Evolutionary conservation across 257 asterid species (phyloP).

Genomic region (Solanum piurae): DNA sequence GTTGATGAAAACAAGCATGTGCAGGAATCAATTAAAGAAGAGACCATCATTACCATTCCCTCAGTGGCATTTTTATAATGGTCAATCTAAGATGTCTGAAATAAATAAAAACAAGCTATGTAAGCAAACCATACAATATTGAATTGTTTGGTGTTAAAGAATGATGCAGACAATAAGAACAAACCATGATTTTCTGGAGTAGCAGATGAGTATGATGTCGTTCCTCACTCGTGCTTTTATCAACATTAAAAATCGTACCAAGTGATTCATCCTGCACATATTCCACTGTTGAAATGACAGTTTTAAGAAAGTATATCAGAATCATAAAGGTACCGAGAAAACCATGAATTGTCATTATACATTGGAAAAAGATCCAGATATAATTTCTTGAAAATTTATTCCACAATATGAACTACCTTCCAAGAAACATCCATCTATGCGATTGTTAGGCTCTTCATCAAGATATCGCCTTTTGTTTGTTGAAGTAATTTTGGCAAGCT

Average conservation of each 20-base stretch:
- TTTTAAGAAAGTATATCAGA: not conserved
- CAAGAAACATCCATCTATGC: slow-evolving; percentile 6
- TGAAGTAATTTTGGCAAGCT: not conserved
- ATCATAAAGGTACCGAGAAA: not conserved
- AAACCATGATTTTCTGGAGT: slow-evolving; percentile 24
- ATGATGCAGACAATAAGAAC: not conserved
- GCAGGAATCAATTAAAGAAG: not conserved
- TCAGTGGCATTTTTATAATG: not conserved
- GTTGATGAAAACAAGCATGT: no score
- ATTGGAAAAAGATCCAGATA: not conserved
- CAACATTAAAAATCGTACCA: no score
- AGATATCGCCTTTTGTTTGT: slow-evolving; percentile 2
- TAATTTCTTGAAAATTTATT: slow-evolving; percentile 4
- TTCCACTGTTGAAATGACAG: not conserved
- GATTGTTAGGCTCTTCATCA: slow-evolving; percentile 10
- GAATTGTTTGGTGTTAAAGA: not conserved
- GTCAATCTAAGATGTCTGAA: not conserved
- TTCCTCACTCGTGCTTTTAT: slow-evolving; percentile 8
- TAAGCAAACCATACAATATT: not conserved
- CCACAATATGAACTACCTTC: not conserved
- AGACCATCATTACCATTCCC: not conserved
- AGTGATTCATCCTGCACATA: not conserved
- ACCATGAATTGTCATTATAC: slow-evolving; percentile 13
- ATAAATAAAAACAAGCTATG: not conserved
- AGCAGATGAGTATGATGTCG: slow-evolving; percentile 25